Evolutionary conservation across 441 rosid genomes (phyloP).

Genomic region (Pelargonium australe): DNA sequence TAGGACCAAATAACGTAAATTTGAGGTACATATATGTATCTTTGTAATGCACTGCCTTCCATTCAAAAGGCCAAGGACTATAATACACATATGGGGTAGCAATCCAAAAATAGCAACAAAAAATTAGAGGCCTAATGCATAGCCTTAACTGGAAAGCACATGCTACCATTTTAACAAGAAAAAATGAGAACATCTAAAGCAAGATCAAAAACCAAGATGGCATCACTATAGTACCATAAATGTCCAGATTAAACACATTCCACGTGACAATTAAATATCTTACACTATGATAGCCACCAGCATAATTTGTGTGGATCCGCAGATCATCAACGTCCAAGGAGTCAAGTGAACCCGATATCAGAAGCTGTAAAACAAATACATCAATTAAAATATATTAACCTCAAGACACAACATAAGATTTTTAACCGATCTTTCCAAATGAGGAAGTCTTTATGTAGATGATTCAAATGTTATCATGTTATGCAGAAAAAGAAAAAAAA

Average conservation of each 20-base stretch:
- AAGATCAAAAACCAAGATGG: neutral
- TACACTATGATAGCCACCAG: conserved; percentile 87
- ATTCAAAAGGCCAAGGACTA: neutral
- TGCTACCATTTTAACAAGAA: neutral
- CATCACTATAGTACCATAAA: neutral
- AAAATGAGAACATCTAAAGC: neutral
- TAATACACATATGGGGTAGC: neutral
- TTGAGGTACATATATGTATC: no score
- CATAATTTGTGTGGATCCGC: conserved; percentile 63
- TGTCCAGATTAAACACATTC: neutral
- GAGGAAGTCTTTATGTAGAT: neutral
- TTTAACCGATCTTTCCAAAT: neutral
- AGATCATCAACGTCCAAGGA: conserved; percentile 96
- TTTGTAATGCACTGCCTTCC: no score
- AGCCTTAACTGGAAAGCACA: neutral
- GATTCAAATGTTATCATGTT: neutral
- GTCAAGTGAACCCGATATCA: conserved; percentile 93
- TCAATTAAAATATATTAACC: conserved; percentile 3
- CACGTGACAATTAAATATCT: conserved; percentile 22
- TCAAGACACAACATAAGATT: neutral
- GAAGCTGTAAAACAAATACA: conserved; percentile 50
- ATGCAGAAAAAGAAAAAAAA: neutral
- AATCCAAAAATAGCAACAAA: neutral
- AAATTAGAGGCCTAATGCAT: neutral
- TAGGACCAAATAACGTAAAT: no score